Evolutionary conservation across 306 rosid species (phyloP), one percentile per base, ranked within the genome.

Genomic region (Prunus padus): DNA sequence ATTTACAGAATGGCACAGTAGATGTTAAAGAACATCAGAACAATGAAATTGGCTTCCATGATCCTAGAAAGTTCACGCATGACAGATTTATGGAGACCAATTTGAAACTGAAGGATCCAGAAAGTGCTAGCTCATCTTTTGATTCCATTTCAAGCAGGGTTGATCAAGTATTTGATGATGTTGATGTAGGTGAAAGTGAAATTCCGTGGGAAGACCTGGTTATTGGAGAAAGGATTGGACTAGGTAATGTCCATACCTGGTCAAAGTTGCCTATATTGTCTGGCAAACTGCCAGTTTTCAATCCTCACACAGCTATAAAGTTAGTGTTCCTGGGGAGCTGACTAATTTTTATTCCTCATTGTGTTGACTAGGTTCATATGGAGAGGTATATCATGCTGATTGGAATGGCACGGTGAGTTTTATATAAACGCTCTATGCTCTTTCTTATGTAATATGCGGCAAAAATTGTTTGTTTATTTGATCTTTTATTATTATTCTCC

Each of bases 331-430:
- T 14, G 44, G 59, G 37, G 62, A 84, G 26, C 42, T 19, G 46
- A 68, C 70, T 69, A 23, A 65, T 49, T 26, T 57, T 82, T 55
- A 15, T 44, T 26, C 25, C 72, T 66, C 18, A 20, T 74, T 74
- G 80, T 68, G 65, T 83, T 65, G 30, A 56, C 77, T 79, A 96
- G 99, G 99, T 87, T 96, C 99, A 30, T 96, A 96, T 80, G 99
- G 99, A 10, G 99, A 96, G 88, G 99, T 96, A 49, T 96, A 92
- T 80, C 97, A 80, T 55, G 99, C 99, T 0, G 99, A 96, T 84
- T 92, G 93, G 99, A 90, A 96, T 82, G 99, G 97, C 85, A 92
- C 97, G 2, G 99, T 96, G 84, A 90, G 97, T 88, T 84, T 75
- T 82, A 67, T 70, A 15, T 25, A 33, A 65, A 71, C 69, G 71